These are phyloP conservation scores for Penicillium sp. DNA, from an alignment of 2,329 filamentous ascomycete species.

Conservation along the genomic window DNA sequence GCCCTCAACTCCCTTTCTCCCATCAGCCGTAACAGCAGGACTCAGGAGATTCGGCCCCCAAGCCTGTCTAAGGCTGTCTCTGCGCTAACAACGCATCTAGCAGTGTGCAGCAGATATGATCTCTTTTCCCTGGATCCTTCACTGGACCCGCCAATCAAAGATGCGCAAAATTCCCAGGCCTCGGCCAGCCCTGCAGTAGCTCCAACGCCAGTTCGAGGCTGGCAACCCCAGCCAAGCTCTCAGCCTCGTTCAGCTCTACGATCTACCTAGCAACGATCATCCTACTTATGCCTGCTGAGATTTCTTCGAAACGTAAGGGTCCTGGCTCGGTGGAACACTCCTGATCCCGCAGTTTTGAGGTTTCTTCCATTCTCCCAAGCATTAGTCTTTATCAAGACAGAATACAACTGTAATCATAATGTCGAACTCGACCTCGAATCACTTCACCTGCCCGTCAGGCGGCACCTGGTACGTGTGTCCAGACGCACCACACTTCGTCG, in stretches of 20 bases:
- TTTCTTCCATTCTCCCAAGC: conserved; percentile 6
- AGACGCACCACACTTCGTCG: conserved; percentile 27
- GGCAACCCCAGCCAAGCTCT: conserved; percentile 10
- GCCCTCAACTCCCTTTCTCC: background rate
- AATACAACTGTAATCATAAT: conserved; percentile 17
- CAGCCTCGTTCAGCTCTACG: conserved; percentile 8
- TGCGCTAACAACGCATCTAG: conserved; percentile 7
- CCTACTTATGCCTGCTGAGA: background rate
- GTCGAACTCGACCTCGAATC: conserved; percentile 12
- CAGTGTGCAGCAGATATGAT: conserved; percentile 1
- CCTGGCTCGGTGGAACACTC: background rate
- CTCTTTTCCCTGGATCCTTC: conserved; percentile 2
- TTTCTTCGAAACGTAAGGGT: background rate
- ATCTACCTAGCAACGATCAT: background rate
- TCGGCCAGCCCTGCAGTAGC: conserved; percentile 5
- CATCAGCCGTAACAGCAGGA: conserved; percentile 2
- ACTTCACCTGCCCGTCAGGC: conserved; percentile 28
- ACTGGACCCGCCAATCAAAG: conserved; percentile 9
- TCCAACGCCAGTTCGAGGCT: conserved; percentile 11
- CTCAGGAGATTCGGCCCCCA: conserved; percentile 3
- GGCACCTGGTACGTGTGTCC: conserved; percentile 28
- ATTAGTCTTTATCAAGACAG: conserved; percentile 15
- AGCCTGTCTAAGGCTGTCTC: conserved; percentile 5
- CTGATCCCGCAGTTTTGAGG: conserved; percentile 5
- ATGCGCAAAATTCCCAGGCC: conserved; percentile 7